These are phyloP conservation scores for Mantamonas sphyraenae DNA, from an alignment of 78 protist species.

Conservation along the genomic window DNA sequence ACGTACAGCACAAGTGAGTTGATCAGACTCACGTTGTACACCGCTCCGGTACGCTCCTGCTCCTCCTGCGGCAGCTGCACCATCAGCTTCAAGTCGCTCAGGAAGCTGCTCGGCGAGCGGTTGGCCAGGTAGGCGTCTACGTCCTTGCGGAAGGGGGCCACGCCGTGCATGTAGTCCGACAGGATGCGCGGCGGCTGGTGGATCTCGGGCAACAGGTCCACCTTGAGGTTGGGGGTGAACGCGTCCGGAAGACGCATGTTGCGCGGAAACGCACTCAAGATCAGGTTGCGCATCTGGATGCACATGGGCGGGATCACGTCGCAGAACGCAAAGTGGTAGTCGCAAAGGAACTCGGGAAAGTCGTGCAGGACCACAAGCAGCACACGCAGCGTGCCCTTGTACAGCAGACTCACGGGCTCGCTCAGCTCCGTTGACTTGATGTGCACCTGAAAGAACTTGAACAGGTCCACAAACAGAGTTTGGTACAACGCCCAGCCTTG, in stretches of 20 bases:
- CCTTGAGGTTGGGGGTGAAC: conserved; percentile 81
- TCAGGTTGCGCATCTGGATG: conserved; percentile 90
- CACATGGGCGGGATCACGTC: conserved; percentile 90
- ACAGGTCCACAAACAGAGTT: conserved; percentile 62
- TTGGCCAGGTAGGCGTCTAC: conserved; percentile 57
- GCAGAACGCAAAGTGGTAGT: conserved; percentile 80
- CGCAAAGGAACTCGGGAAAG: conserved; percentile 97
- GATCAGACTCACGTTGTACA: conserved; percentile 75
- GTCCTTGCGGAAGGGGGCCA: conserved; percentile 35
- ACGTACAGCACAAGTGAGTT: conserved; percentile 84
- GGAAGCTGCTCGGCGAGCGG: conserved; percentile 47
- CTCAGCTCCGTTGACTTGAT: conserved; percentile 38
- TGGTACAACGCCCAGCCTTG: conserved; percentile 70
- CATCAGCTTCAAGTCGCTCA: conserved; percentile 32
- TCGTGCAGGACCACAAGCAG: conserved; percentile 92
- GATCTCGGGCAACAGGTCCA: conserved; percentile 87
- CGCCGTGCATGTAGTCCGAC: conserved; percentile 37
- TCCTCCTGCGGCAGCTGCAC: conserved; percentile 2
- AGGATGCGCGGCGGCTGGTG: conserved; percentile 65
- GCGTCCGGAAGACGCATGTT: conserved; percentile 94
- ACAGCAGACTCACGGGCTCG: conserved; percentile 71
- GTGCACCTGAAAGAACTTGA: conserved; percentile 82
- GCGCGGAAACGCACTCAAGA: conserved; percentile 92
- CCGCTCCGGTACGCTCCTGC: conserved; percentile 12
- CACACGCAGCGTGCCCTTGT: conserved; percentile 73